Percentiles rank a stretch among this genome's conserved stretches.
Conservation (phyloP, 768 basidiomycete genomes). For the Coprinopsis cinerea region DNA sequence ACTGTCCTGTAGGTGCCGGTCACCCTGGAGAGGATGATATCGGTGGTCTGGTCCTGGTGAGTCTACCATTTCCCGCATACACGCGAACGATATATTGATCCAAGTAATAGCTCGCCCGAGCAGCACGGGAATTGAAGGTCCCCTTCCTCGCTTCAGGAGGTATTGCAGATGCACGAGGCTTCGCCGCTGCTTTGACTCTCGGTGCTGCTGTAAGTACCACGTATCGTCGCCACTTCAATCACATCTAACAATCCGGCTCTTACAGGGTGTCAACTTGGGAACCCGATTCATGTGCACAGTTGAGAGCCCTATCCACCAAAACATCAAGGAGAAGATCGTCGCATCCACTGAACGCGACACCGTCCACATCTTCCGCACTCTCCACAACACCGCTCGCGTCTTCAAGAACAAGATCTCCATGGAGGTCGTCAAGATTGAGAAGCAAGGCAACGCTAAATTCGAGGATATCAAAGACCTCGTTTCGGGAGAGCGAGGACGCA, state of each 20-base stretch:
- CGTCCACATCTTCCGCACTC: constrained; percentile 83
- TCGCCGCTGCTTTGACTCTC: constrained; percentile 75
- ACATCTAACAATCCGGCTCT: constrained; percentile 2
- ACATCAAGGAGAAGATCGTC: constrained; percentile 88
- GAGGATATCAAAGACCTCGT: constrained; percentile 78
- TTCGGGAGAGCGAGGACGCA: constrained; percentile 59
- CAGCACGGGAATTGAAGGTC: constrained; percentile 73
- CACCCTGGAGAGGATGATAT: constrained; percentile 96
- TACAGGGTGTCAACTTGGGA: constrained; percentile 86
- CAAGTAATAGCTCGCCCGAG: constrained; percentile 65
- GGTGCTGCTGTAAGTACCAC: constrained; percentile 62
- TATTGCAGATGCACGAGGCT: constrained; percentile 78
- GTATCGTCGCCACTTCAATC: background rate
- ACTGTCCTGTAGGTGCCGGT: constrained; percentile 61
- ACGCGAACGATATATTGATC: background rate
- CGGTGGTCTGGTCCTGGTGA: constrained; percentile 76
- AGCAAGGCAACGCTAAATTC: constrained; percentile 80
- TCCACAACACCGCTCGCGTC: constrained; percentile 80
- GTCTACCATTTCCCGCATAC: constrained; percentile 2
- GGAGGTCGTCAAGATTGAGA: constrained; percentile 84
- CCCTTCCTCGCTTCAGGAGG: constrained; percentile 93
- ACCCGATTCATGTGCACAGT: constrained; percentile 92
- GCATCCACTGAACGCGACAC: constrained; percentile 79
- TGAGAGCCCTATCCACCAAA: constrained; percentile 83
- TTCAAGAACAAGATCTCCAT: constrained; percentile 79